These are phyloP conservation scores for Spathaspora boniae DNA, from an alignment of 805 yeast species.

Conservation along the genomic window DNA sequence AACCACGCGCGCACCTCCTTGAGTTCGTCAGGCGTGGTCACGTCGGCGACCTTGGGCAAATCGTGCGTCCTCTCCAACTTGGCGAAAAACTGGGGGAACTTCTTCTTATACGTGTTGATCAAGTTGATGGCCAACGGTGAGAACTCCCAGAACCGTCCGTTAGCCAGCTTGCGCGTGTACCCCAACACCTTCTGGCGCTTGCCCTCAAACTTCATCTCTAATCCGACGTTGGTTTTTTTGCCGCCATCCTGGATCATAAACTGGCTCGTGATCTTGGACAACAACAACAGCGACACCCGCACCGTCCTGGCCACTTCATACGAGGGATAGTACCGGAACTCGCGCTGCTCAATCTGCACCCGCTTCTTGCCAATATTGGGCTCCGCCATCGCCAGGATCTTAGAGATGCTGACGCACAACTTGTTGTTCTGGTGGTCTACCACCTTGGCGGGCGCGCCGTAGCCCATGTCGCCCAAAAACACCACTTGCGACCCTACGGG, in stretches of 20 bases:
- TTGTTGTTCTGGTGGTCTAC: constrained; percentile 52
- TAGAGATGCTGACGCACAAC: constrained; percentile 49
- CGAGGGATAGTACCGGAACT: constrained; percentile 61
- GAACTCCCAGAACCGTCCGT: constrained; percentile 70
- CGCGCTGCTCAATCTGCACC: constrained; percentile 53
- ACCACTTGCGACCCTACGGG: constrained; percentile 71
- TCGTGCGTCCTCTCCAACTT: constrained; percentile 25
- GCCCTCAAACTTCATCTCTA: constrained; percentile 79
- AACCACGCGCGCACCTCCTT: constrained; percentile 46
- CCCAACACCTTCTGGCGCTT: constrained; percentile 84
- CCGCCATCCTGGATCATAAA: constrained; percentile 54
- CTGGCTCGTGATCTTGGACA: constrained; percentile 76
- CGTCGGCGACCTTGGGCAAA: constrained; percentile 38
- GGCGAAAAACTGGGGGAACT: constrained; percentile 61
- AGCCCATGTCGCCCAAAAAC: constrained; percentile 81
- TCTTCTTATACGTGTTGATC: constrained; percentile 54
- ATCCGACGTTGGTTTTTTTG: constrained; percentile 66
- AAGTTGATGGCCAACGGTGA: constrained; percentile 70
- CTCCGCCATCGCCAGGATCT: constrained; percentile 43
- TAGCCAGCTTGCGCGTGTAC: constrained; percentile 56
- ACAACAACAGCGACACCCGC: constrained; percentile 56
- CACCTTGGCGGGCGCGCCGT: constrained; percentile 74
- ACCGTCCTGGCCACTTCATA: constrained; percentile 59
- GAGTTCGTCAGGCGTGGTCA: constrained; percentile 40
- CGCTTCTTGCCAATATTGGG: constrained; percentile 64